These are phyloP conservation scores for Dothideomycetes sp. DNA, from an alignment of 2,329 filamentous ascomycete species.

Conservation along the genomic window DNA sequence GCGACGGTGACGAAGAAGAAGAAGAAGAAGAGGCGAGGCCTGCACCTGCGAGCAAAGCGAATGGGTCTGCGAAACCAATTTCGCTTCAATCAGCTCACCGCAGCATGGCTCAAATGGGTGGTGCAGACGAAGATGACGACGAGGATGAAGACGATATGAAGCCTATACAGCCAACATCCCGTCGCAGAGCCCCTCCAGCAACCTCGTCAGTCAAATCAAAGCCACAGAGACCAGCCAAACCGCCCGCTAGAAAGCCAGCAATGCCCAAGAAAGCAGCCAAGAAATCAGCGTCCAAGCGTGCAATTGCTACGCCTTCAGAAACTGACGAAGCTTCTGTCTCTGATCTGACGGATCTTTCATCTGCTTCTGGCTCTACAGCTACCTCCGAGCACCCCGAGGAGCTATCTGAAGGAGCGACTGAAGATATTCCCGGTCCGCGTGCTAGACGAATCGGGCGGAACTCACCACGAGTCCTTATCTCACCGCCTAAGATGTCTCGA, in stretches of 20 bases:
- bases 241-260: constrained; percentile 2
- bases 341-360: constrained; percentile 3
- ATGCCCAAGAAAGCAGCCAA: constrained; percentile 5
- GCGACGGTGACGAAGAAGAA: constrained; percentile 17
- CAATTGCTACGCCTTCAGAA: not conserved
- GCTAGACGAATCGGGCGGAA: constrained; percentile 1
- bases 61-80: constrained; percentile 21
- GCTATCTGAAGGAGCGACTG: constrained; percentile 1
- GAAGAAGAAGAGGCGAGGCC: constrained; percentile 14
- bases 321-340: constrained; percentile 6
- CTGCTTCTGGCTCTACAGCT: constrained; percentile 4
- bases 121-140: constrained; percentile 7
- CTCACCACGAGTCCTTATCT: constrained; percentile 17
- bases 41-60: constrained; percentile 9
- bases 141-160: constrained; percentile 7
- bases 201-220: constrained; percentile 1
- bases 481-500: constrained; percentile 4
- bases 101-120: not conserved
- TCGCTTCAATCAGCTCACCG: constrained; percentile 23
- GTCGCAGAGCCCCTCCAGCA: not conserved
- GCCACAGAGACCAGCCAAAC: constrained; percentile 2
- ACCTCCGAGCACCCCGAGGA: constrained; percentile 3
- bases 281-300: constrained; percentile 2
- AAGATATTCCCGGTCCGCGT: not conserved
- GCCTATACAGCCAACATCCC: not conserved